These are phyloP conservation scores for Aspergillus sclerotialis DNA, from an alignment of 2,329 filamentous ascomycete species.

Conservation along the genomic window DNA sequence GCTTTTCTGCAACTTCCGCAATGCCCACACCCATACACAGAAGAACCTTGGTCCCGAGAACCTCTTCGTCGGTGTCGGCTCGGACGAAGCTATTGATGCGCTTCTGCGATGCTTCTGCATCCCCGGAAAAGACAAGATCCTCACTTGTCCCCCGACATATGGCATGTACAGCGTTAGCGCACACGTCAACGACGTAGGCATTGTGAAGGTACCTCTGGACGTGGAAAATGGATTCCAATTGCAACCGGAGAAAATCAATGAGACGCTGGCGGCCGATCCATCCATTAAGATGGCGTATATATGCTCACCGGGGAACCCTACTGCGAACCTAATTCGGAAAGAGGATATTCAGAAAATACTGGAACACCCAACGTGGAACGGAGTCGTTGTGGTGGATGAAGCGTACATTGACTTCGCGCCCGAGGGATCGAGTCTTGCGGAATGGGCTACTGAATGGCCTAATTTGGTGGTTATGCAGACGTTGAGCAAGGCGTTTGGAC, in stretches of 20 bases:
- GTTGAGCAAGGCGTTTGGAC: constrained; percentile 92
- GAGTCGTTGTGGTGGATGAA: constrained; percentile 86
- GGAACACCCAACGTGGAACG: constrained; percentile 88
- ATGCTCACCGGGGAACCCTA: constrained; percentile 93
- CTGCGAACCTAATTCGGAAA: constrained; percentile 70
- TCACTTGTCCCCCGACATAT: constrained; percentile 94
- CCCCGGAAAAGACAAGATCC: constrained; percentile 79
- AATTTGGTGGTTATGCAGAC: constrained; percentile 98
- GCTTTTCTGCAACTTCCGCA: constrained; percentile 77
- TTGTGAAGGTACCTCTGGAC: constrained; percentile 79
- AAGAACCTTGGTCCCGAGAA: constrained; percentile 70
- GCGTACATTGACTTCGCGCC: constrained; percentile 94
- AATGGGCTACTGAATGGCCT: constrained; percentile 87
- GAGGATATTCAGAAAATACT: constrained; percentile 66
- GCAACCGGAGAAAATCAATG: constrained; percentile 62
- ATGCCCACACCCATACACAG: constrained; percentile 68
- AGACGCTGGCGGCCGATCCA: constrained; percentile 55
- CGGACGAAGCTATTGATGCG: constrained; percentile 93
- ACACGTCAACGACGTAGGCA: constrained; percentile 81
- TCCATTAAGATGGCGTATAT: constrained; percentile 84
- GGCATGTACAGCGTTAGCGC: constrained; percentile 97
- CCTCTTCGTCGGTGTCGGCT: constrained; percentile 91
- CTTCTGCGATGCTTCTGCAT: constrained; percentile 88
- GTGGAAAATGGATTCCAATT: constrained; percentile 66
- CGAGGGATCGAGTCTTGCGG: constrained; percentile 71